A percentile compares a stretch with the other conserved stretches of the same genome.
These are phyloP conservation scores for Alternaria ethzedia DNA, from an alignment of 2,329 filamentous ascomycete species.

Conservation along the genomic window DNA sequence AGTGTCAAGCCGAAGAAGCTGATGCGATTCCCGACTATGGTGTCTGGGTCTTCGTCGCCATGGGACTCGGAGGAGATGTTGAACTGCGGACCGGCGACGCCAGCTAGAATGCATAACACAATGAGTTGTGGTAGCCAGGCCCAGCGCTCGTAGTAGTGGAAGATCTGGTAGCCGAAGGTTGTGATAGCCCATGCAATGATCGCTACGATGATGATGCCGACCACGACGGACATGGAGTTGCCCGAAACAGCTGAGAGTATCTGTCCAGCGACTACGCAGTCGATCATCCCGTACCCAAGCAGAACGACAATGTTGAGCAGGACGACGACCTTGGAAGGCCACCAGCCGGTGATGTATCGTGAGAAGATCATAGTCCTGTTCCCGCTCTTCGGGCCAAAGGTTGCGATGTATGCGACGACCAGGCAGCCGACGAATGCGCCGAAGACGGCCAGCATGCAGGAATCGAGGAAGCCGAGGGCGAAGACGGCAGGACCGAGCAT, in stretches of 20 bases:
- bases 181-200: conserved; percentile 69
- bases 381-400: conserved; percentile 66
- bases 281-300: conserved; percentile 67
- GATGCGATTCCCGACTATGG: conserved; percentile 63
- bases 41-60: conserved; percentile 56
- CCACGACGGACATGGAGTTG: conserved; percentile 66
- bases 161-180: conserved; percentile 70
- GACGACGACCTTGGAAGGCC: conserved; percentile 68
- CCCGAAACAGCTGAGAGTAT: conserved; percentile 70
- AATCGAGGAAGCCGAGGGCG: conserved; percentile 64
- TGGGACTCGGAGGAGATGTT: conserved; percentile 60
- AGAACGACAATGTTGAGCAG: conserved; percentile 68
- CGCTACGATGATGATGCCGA: conserved; percentile 71
- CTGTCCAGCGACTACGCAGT: conserved; percentile 71
- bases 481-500: conserved; percentile 67
- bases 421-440: conserved; percentile 63
- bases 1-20: conserved; percentile 75
- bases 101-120: conserved; percentile 66
- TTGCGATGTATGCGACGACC: conserved; percentile 65
- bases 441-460: conserved; percentile 63
- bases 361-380: conserved; percentile 67
- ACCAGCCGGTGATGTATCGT: conserved; percentile 68
- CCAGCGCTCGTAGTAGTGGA: conserved; percentile 73
- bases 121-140: conserved; percentile 70
- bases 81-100: conserved; percentile 66